phyloP scores from a whole-genome alignment of 1,284 basidiomycete genomes.

The Caloboletus inedulis region DNA sequence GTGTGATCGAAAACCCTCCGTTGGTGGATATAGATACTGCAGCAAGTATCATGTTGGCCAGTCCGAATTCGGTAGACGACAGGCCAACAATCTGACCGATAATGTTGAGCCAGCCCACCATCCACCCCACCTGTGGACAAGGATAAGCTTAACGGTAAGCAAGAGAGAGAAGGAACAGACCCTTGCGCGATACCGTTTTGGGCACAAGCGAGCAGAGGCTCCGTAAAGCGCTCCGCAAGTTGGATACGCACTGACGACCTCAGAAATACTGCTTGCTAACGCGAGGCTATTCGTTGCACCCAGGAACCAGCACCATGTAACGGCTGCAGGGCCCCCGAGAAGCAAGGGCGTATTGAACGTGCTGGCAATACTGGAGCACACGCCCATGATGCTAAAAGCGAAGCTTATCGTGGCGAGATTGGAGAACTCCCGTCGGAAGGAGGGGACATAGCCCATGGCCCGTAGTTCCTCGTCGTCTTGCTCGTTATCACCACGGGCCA shows the following conservation, averaged over 20 bases:
- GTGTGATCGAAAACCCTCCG: conserved; percentile 17
- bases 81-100: conserved; percentile 83
- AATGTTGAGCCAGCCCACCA: conserved; percentile 86
- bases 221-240: conserved; percentile 80
- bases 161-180: conserved; percentile 23
- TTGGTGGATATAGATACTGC: conserved; percentile 45
- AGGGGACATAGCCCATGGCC: conserved; percentile 70
- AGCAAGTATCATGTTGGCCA: conserved; percentile 86
- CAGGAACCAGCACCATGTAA: conserved; percentile 80
- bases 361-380: conserved; percentile 77
- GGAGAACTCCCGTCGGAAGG: conserved; percentile 79
- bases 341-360: conserved; percentile 80
- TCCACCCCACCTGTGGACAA: conserved; percentile 52
- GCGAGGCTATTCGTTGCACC: conserved; percentile 77
- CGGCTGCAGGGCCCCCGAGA: conserved; percentile 77
- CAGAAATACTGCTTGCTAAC: conserved; percentile 73
- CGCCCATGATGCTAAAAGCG: conserved; percentile 44
- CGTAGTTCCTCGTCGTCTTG: conserved; percentile 62
- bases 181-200: conserved; percentile 63
- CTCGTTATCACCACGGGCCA: background rate
- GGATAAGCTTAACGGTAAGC: background rate
- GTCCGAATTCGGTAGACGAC: conserved; percentile 85
- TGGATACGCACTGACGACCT: conserved; percentile 77
- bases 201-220: conserved; percentile 74
- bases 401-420: conserved; percentile 61